A percentile compares a stretch with the other conserved stretches of the same genome.
Conservation (phyloP, 306 rosid genomes). For the Begonia loranthoides region DNA sequence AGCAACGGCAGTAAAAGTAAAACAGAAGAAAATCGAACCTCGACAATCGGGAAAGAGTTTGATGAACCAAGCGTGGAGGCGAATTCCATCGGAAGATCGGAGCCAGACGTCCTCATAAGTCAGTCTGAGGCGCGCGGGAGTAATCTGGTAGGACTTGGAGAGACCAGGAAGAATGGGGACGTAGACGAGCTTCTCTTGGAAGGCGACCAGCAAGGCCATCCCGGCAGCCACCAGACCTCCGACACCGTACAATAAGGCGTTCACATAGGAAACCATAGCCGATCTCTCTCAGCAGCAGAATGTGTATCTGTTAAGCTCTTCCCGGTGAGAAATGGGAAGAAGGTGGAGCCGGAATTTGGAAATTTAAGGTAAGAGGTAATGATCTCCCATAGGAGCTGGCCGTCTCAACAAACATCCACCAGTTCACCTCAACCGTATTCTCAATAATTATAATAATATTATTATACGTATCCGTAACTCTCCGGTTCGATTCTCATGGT, state of each 20-base stretch:
- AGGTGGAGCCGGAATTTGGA: background rate
- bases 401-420: background rate
- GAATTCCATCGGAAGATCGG: slow-evolving; percentile 78
- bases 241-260: slow-evolving; percentile 56
- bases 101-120: slow-evolving; percentile 82
- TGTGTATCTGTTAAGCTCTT: background rate
- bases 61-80: slow-evolving; percentile 97
- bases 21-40: slow-evolving; percentile 36
- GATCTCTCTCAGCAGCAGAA: background rate
- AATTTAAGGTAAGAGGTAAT: background rate
- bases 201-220: slow-evolving; percentile 82
- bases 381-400: background rate
- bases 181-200: slow-evolving; percentile 85
- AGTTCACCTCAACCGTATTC: too few relatives aligned
- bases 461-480: too few relatives aligned
- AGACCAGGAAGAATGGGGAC: slow-evolving; percentile 91
- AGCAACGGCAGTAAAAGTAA: background rate
- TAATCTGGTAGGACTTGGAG: slow-evolving; percentile 66
- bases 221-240: slow-evolving; percentile 87
- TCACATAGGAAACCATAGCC: slow-evolving; percentile 63
- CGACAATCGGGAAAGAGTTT: slow-evolving; percentile 75
- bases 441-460: too few relatives aligned
- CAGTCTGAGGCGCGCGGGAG: slow-evolving; percentile 77
- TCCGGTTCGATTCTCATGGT: too few relatives aligned
- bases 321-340: background rate